phyloP scores from a whole-genome alignment of 2,329 filamentous ascomycete genomes.

The Pseudogymnoascus sp. region DNA sequence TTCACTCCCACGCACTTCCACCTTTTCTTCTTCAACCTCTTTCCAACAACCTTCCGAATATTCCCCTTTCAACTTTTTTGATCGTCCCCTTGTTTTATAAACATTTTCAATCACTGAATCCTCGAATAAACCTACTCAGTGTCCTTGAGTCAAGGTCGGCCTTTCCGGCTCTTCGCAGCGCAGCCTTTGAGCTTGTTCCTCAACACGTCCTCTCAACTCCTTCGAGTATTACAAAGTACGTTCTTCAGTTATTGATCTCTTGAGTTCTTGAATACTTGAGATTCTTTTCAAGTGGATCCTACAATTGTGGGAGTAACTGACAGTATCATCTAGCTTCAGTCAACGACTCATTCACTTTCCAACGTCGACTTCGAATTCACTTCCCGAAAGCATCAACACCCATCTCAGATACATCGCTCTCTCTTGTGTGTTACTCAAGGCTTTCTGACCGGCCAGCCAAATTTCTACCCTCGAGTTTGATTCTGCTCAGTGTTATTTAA shows the following conservation, averaged over 20 bases:
- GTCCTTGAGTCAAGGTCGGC: neutral
- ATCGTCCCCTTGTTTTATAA: neutral
- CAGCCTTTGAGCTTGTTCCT: neutral
- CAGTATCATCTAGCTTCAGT: neutral
- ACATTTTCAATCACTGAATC: neutral
- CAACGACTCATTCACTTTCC: neutral
- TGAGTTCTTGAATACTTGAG: neutral
- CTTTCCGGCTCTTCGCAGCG: neutral
- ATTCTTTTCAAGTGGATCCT: neutral
- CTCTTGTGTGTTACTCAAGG: neutral
- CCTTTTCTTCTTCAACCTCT: constrained; percentile 1
- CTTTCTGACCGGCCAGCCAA: neutral
- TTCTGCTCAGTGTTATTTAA: neutral
- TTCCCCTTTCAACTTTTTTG: neutral
- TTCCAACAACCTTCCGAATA: neutral
- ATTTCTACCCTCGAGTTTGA: neutral
- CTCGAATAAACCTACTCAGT: neutral
- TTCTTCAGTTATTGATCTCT: neutral
- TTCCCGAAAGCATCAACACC: neutral
- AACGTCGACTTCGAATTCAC: neutral
- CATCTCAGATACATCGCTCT: neutral
- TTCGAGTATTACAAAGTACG: neutral
- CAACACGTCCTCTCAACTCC: neutral
- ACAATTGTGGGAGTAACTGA: neutral
- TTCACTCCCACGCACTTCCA: neutral